phyloP scores from a whole-genome alignment of 2,329 filamentous ascomycete species.

The Graphilbum ipis-grandicollis region DNA sequence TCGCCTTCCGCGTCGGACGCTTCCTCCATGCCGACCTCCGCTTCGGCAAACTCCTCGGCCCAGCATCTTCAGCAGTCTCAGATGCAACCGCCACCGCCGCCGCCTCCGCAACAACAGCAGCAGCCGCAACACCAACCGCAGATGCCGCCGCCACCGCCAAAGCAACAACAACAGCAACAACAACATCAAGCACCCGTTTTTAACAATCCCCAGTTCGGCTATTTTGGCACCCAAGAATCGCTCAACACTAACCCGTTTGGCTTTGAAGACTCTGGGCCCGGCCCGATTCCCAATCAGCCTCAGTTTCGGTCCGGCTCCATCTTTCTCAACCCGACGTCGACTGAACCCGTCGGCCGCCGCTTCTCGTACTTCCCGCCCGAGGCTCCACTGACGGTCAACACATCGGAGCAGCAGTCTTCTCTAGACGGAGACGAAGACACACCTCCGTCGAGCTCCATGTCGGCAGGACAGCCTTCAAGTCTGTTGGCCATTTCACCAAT shows the following conservation, averaged over 20 bases:
- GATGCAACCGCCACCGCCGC: slow-evolving; percentile 4
- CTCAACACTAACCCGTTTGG: slow-evolving; percentile 13
- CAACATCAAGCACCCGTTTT: slow-evolving; percentile 20
- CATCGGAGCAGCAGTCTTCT: not conserved
- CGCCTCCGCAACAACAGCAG: slow-evolving; percentile 6
- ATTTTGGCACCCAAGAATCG: slow-evolving; percentile 38
- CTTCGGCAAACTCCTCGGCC: slow-evolving; percentile 9
- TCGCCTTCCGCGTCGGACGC: slow-evolving; percentile 26
- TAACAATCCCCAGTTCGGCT: slow-evolving; percentile 37
- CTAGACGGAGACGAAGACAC: slow-evolving; percentile 18
- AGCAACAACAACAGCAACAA: slow-evolving; percentile 9
- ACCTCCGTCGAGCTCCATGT: slow-evolving; percentile 11
- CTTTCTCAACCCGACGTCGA: slow-evolving; percentile 39
- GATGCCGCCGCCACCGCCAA: too few relatives aligned
- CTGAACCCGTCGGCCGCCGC: slow-evolving; percentile 34
- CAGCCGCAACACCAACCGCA: slow-evolving; percentile 3
- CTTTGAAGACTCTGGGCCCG: slow-evolving; percentile 12
- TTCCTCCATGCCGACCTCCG: slow-evolving; percentile 12
- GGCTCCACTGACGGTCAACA: slow-evolving; percentile 12
- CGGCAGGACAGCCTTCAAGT: not conserved
- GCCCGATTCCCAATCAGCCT: slow-evolving; percentile 16
- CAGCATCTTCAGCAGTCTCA: slow-evolving; percentile 6
- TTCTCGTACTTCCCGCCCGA: slow-evolving; percentile 47
- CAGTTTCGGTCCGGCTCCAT: slow-evolving; percentile 51
- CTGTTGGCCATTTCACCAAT: slow-evolving; percentile 12